Base-by-base conservation (phyloP, 2,329 filamentous ascomycete genomes). In the Hirsutella minnesotensis region DNA sequence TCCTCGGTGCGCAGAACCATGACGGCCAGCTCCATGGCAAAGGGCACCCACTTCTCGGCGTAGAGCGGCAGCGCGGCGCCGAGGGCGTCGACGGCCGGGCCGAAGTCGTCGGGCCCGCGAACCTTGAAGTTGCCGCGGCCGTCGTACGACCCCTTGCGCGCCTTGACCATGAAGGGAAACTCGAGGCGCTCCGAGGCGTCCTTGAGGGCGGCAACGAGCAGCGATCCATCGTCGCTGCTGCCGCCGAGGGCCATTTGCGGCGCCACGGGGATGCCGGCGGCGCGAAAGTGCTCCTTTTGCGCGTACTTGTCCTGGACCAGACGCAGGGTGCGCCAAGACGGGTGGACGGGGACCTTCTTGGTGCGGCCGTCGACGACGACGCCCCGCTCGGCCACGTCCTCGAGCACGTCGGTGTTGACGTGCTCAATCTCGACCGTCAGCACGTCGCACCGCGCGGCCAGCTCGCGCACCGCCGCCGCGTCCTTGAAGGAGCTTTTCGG, bases 371-470 rank as follows among this genome's bases (percentile, higher is more conserved):
- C 40, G 46, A 33, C 36, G 44, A 15, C 41, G 43, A 83, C 77
- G 29, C 81, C 78, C 42, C 70, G 67, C 15, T 76, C 75, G 4
- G 77, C 78, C 44, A 95, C 79, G 57, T 94, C 85, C 63, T 95
- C 86, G 4, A 95, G 74, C 20, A 92, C 82, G 42, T 86, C 72
- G n/a, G 87, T 92, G 61, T 95, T 79, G 45, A 95, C 83, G 64
- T 95, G 90, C 69, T 96, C 90, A 49, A 95, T 95, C 64, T 96
- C 90, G 13, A 94, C 86, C 0, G 88, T 95, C 47, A 95, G 69
- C 15, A 94, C 77, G 58, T 94, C 86, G 53, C 81, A 87, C 29
- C 71, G 66, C 33, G 74, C 66, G 2, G 90, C 88, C n/a, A 96
- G 71, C 59, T 86, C 73, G 36, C 80, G 77, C 50, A 96, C 88